phyloP scores from a whole-genome alignment of 495 filamentous ascomycete genomes.

The Parachaetomium inaequale region DNA sequence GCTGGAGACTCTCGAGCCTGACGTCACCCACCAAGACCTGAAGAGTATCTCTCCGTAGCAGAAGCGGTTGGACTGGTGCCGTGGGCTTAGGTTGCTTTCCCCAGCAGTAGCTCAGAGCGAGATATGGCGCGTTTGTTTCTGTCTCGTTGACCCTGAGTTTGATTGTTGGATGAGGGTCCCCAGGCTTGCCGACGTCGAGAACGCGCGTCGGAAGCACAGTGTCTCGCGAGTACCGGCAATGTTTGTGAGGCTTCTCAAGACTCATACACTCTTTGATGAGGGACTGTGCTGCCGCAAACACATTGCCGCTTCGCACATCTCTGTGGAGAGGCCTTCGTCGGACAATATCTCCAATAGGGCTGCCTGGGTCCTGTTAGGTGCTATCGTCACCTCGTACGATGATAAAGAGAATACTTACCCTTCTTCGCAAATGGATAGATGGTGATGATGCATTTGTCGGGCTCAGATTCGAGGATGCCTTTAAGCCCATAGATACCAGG shows the following conservation, averaged over 20 bases:
- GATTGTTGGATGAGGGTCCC: not conserved
- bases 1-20: not conserved
- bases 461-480: not conserved
- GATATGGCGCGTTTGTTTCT: not conserved
- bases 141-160: not conserved
- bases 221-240: not conserved
- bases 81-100: not conserved
- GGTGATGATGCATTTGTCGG: constrained; percentile 1
- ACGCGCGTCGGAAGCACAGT: not conserved
- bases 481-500: not conserved
- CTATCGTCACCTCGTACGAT: not conserved
- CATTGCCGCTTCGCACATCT: not conserved
- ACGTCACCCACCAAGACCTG: not conserved
- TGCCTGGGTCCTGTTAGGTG: not conserved
- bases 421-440: constrained; percentile 1
- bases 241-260: not conserved
- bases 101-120: constrained; percentile 2
- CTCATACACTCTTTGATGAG: constrained; percentile 1
- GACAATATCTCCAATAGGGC: not conserved
- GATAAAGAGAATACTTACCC: not conserved
- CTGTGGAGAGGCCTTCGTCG: not conserved
- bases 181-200: constrained; percentile 2
- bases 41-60: constrained; percentile 2
- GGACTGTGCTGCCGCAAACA: constrained; percentile 1
- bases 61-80: not conserved